Conservation (phyloP, 306 rosid species). For the Spatholobus suberectus region DNA sequence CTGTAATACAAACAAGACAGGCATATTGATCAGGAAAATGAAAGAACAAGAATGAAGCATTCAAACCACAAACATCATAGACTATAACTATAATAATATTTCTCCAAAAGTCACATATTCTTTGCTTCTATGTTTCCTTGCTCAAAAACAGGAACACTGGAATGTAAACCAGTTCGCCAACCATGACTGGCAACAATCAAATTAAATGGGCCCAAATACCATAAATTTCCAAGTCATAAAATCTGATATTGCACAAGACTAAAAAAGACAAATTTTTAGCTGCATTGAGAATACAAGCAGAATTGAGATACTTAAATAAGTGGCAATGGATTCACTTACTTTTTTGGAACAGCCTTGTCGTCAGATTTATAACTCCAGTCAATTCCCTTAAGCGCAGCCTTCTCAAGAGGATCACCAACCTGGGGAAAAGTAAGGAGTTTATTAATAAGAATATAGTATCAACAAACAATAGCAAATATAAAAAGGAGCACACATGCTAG, state of each 20-base stretch:
- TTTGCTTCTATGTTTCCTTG: conserved; percentile 14
- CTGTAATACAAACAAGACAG: background rate
- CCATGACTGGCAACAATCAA: conserved; percentile 20
- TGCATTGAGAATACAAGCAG: conserved; percentile 32
- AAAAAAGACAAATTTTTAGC: background rate
- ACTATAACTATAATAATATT: background rate
- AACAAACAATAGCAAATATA: conserved; percentile 14
- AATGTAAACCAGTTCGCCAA: conserved; percentile 26
- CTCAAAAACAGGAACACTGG: conserved; percentile 9
- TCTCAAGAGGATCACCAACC: conserved; percentile 99
- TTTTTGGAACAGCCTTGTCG: conserved; percentile 94
- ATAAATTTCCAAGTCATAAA: background rate
- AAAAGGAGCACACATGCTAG: conserved; percentile 24
- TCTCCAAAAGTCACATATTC: background rate
- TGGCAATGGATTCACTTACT: conserved; percentile 52
- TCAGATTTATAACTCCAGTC: conserved; percentile 97
- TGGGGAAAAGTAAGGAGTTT: conserved; percentile 47
- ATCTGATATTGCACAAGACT: background rate
- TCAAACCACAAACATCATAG: conserved; percentile 1
- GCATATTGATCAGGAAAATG: background rate
- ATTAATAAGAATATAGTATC: conserved; percentile 4
- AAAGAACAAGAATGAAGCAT: conserved; percentile 22
- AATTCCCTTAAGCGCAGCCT: conserved; percentile 96
- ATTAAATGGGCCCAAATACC: conserved; percentile 19
- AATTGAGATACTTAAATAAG: conserved; percentile 24